Base-by-base conservation (phyloP, 345 rosid species). In the Luvunga scandens region DNA sequence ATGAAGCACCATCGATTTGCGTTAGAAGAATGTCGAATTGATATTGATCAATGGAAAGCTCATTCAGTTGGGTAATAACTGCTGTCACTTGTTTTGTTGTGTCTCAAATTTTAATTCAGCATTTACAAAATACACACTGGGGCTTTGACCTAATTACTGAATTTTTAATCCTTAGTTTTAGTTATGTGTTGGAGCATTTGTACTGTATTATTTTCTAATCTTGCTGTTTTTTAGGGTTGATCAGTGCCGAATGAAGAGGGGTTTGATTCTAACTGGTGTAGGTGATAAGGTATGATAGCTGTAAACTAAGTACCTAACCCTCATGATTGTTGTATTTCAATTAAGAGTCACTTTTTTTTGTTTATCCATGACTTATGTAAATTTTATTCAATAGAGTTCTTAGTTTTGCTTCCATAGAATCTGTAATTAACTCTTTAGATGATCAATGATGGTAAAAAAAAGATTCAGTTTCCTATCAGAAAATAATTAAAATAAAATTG, bases 221-320 rank as follows among this genome's bases (percentile, higher is more conserved):
- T 68, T 86, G 56, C 14, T 71, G 30, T 88, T 16, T 84, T 48
- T 75, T 83, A 95, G 98, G 89, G 86, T 87, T 84, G 87, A 87
- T 77, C 94, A 89, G 81, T 93, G 98, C 85, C 90, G 91, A 28
- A 91, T 93, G 94, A 93, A 88, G 88, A 87, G 87, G 81, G 94
- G 96, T 71, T 86, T 86, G 86, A 78, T 93, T 77, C 93, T 95
- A 72, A 91, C 98, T 66, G 99, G 99, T 87, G 97, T 91, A 0
- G 98, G 98, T 81, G 98, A 95, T 81, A 91, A 88, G 99, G 98
- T 93, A 83, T 72, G 80, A 13, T 75, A 50, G 19, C 69, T 45
- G 45, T 45, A 27, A 25, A n/a, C 74, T 27, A 66, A 34, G 28
- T 64, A 9, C 50, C 31, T 18, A n/a, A 60, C 33, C 39, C 3